Evolutionary conservation across 2,329 filamentous ascomycete genomes (phyloP).

Genomic region (Paracoccidioides brasiliensis): DNA sequence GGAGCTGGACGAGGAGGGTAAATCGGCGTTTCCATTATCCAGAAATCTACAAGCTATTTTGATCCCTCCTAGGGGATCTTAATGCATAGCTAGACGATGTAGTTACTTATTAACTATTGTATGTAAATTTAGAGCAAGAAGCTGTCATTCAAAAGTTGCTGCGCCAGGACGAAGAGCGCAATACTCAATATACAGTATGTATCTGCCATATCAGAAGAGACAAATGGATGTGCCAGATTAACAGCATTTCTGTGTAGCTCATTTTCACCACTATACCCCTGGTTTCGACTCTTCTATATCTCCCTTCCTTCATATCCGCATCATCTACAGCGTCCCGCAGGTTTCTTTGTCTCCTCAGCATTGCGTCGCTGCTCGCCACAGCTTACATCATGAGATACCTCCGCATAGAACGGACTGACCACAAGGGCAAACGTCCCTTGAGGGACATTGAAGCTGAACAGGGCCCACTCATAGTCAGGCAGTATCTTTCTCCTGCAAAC

Average conservation of each 20-base stretch:
- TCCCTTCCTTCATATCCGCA: slow-evolving; percentile 20
- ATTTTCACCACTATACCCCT: slow-evolving; percentile 28
- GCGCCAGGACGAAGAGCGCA: slow-evolving; percentile 25
- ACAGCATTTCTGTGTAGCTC: slow-evolving; percentile 13
- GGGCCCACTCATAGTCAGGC: neutral
- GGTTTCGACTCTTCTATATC: slow-evolving; percentile 19
- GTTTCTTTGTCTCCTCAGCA: slow-evolving; percentile 20
- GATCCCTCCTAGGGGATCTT: neutral
- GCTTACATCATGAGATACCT: slow-evolving; percentile 26
- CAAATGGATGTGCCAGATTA: neutral
- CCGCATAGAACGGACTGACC: slow-evolving; percentile 17
- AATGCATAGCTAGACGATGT: slow-evolving; percentile 2
- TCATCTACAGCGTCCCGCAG: slow-evolving; percentile 13
- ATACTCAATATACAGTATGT: slow-evolving; percentile 29
- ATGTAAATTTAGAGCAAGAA: slow-evolving; percentile 27
- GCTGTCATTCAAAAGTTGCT: slow-evolving; percentile 26
- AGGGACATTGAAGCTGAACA: slow-evolving; percentile 13
- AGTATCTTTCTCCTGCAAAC: slow-evolving; percentile 19
- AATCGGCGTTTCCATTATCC: neutral
- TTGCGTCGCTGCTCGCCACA: slow-evolving; percentile 26
- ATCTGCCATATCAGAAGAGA: neutral
- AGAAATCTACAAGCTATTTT: neutral
- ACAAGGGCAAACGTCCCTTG: slow-evolving; percentile 20
- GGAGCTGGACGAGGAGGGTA: slow-evolving; percentile 65
- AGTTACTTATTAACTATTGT: neutral